phyloP scores from a whole-genome alignment of 441 rosid genomes.

The Gossypium davidsonii region DNA sequence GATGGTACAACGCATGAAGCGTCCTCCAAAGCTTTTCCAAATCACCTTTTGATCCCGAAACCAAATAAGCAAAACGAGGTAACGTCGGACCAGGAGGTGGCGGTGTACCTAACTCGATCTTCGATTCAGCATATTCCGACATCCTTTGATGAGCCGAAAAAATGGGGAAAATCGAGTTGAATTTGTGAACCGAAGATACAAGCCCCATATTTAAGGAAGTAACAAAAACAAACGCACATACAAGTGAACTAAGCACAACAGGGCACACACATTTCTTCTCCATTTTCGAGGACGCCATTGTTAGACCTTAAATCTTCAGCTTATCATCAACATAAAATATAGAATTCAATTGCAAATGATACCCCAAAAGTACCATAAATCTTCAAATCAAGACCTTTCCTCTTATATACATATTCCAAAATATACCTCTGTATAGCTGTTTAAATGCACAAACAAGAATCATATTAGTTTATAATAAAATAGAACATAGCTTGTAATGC shows the following conservation, averaged over 20 bases:
- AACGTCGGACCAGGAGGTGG: conserved; percentile 26
- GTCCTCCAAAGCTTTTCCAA: conserved; percentile 89
- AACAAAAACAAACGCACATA: conserved; percentile 60
- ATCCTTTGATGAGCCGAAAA: conserved; percentile 42
- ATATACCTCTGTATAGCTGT: conserved; percentile 20
- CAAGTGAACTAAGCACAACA: conserved; percentile 57
- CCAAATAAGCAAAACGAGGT: conserved; percentile 87
- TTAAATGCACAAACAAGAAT: conserved; percentile 23
- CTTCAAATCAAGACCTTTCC: conserved; percentile 7
- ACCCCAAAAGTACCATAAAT: conserved; percentile 4
- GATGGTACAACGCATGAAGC: conserved; percentile 84
- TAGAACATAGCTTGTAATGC: conserved; percentile 2
- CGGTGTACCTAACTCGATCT: conserved; percentile 30
- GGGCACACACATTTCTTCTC: conserved; percentile 84
- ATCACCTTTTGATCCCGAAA: conserved; percentile 94
- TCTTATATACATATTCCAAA: conserved; percentile 5
- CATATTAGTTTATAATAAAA: conserved; percentile 2
- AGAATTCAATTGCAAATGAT: conserved; percentile 11
- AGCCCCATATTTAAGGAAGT: conserved; percentile 82
- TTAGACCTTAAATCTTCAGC: conserved; percentile 23
- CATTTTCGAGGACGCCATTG: conserved; percentile 57
- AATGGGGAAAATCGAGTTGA: conserved; percentile 47
- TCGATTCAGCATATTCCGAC: conserved; percentile 46
- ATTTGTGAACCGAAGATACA: conserved; percentile 53
- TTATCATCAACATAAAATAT: conserved; percentile 11